Percentiles rank a stretch among this genome's conserved stretches.
Conservation (phyloP, 805 yeast genomes). For the Candida germanica region DNA sequence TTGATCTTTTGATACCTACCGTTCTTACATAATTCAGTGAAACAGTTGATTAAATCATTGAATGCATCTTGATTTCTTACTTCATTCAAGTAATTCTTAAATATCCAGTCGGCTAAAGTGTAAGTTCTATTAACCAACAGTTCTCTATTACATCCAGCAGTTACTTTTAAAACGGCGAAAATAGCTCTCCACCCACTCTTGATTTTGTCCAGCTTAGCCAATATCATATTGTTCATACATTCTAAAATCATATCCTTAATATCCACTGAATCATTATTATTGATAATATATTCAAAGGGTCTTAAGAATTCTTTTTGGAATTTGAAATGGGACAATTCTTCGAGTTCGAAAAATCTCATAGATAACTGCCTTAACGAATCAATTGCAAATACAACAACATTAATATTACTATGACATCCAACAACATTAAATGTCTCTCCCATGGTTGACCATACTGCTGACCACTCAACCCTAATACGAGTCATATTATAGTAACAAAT, state of each 20-base stretch:
- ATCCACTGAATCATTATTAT: slow-evolving; percentile 60
- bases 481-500: slow-evolving; percentile 97
- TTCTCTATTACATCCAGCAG: slow-evolving; percentile 62
- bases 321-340: slow-evolving; percentile 91
- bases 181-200: slow-evolving; percentile 95
- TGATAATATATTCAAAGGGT: slow-evolving; percentile 81
- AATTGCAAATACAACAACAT: slow-evolving; percentile 83
- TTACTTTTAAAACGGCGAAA: slow-evolving; percentile 70
- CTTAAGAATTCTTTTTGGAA: slow-evolving; percentile 91
- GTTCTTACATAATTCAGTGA: slow-evolving; percentile 81
- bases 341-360: slow-evolving; percentile 87
- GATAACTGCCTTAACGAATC: slow-evolving; percentile 92
- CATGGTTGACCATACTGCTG: slow-evolving; percentile 91
- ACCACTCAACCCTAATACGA: slow-evolving; percentile 95
- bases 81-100: slow-evolving; percentile 56
- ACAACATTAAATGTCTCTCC: slow-evolving; percentile 84
- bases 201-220: slow-evolving; percentile 67
- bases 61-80: slow-evolving; percentile 70
- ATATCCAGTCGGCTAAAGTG: slow-evolving; percentile 59
- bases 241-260: slow-evolving; percentile 89
- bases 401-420: slow-evolving; percentile 73
- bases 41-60: slow-evolving; percentile 64
- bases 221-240: slow-evolving; percentile 81
- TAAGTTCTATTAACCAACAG: slow-evolving; percentile 61
- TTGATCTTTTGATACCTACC: slow-evolving; percentile 76